Evolutionary conservation across 2,329 filamentous ascomycete genomes (phyloP).

Genomic region (Botryosphaeria dothidea): DNA sequence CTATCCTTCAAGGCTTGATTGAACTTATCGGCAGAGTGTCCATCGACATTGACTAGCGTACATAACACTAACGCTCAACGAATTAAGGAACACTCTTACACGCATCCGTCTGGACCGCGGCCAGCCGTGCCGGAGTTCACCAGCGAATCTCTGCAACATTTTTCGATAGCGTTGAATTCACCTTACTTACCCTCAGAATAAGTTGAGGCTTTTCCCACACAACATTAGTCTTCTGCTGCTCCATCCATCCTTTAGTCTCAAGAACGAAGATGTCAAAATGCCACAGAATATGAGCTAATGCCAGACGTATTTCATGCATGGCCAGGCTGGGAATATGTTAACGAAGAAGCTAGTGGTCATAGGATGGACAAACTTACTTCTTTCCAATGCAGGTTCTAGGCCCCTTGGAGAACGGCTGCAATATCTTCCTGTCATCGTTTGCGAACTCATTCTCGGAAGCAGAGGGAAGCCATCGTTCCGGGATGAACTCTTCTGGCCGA

Average conservation of each 20-base stretch:
- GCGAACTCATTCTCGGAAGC: slow-evolving; percentile 25
- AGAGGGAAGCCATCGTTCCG: slow-evolving; percentile 36
- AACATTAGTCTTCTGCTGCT: slow-evolving; percentile 32
- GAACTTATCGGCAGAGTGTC: too few species aligned
- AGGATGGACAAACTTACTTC: slow-evolving; percentile 29
- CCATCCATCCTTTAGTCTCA: slow-evolving; percentile 36
- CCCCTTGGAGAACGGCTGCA: slow-evolving; percentile 29
- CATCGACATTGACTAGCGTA: too few species aligned
- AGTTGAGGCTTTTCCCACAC: slow-evolving; percentile 41
- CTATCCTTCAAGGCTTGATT: too few species aligned
- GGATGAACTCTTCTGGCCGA: slow-evolving; percentile 29
- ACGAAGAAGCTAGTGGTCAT: neutral
- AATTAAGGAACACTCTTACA: too few species aligned
- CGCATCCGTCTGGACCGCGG: too few species aligned
- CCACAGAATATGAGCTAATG: slow-evolving; percentile 33
- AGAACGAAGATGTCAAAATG: slow-evolving; percentile 20
- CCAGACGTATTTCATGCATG: slow-evolving; percentile 43
- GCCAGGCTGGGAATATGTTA: slow-evolving; percentile 29
- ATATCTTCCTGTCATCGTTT: slow-evolving; percentile 25
- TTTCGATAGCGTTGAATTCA: too few species aligned
- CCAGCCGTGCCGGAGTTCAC: too few species aligned
- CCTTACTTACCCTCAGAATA: slow-evolving; percentile 26
- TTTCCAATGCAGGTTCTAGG: slow-evolving; percentile 36
- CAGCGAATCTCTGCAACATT: too few species aligned
- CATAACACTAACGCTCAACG: too few species aligned